Evolutionary conservation across 2,329 filamentous ascomycete species (phyloP), one percentile per base, ranked within the genome.

Genomic region (Aspergillus nomiae): DNA sequence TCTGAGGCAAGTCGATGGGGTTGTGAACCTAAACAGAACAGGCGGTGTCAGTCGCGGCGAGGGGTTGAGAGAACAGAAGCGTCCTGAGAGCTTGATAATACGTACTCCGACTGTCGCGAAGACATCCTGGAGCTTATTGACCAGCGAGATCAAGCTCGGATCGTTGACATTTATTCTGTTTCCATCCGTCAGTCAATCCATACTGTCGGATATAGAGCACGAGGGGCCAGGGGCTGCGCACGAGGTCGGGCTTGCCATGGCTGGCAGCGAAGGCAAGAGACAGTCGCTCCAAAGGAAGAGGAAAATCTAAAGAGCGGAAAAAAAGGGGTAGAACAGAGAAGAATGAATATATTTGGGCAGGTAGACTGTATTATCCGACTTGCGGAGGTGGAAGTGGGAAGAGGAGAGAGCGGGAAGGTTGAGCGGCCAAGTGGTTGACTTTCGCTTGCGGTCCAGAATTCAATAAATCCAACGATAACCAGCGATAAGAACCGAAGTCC

Each of bases 61-160:
- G 58, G 38, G 54, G 61, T 48, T 59, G 53, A 46, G 57, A 41
- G 28, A 59, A 56, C 45, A 21, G 56, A 57, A 57, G 64, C 28
- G 28, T 14, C 26, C 16, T 36, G 19, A 56, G 43, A 61, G 55
- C 58, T 61, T 59, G 21, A 16, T 26, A 63, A 55, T 30, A 86
- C 88, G 70, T 84, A 90, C 88, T 72, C 95, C 95, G 72, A 99
- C 95, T 48, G 95, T 98, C 66, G 94, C 90, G 78, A 99, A 99
- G 72, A 99, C 95, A 92, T 99, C 95, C 80, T 99, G 95, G 55
- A 99, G 89, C 85, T 96, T 98, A 86, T 99, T 99, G 78, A 99
- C 95, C 72, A 98, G 90, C 36, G 88, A 89, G 73, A 90, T 90
- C 71, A 90, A 83, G 68, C 84, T 84, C 30, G 88, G 88, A 73